Conservation (phyloP, 2,329 filamentous ascomycete species). For the Reticulascus tulasneorum region DNA sequence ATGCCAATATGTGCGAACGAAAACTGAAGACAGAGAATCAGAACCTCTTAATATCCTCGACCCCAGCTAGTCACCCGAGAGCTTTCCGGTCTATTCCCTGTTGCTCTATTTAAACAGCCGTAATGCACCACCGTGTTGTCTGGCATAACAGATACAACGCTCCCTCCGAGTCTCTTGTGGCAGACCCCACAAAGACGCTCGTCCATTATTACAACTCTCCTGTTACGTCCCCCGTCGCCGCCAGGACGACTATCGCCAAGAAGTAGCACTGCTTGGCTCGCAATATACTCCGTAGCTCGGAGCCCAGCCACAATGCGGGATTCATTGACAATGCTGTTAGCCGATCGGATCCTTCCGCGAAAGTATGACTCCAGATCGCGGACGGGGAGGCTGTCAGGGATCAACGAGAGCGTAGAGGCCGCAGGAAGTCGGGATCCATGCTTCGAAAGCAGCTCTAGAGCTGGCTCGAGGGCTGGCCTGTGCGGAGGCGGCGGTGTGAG, state of each 20-base stretch:
- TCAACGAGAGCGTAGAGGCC: constrained; percentile 77
- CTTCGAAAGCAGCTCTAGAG: constrained; percentile 81
- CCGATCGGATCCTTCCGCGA: constrained; percentile 79
- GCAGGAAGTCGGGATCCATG: constrained; percentile 91
- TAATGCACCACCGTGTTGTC: constrained; percentile 81
- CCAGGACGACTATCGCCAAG: constrained; percentile 63
- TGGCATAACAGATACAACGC: constrained; percentile 84
- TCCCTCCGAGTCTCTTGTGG: constrained; percentile 86
- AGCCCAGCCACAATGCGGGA: constrained; percentile 73
- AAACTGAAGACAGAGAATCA: constrained; percentile 6
- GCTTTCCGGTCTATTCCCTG: constrained; percentile 29
- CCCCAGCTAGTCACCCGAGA: constrained; percentile 30
- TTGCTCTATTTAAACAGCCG: constrained; percentile 62
- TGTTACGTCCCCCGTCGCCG: constrained; percentile 50
- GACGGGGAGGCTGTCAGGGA: constrained; percentile 76
- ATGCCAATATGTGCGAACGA: constrained; percentile 15
- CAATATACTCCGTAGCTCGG: constrained; percentile 74
- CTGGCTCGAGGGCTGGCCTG: constrained; percentile 69
- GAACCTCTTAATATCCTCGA: constrained; percentile 24
- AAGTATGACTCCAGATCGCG: constrained; percentile 85
- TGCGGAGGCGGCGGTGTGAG: constrained; percentile 74
- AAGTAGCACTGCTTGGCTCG: constrained; percentile 67
- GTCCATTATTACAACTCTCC: constrained; percentile 76
- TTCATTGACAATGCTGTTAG: constrained; percentile 78
- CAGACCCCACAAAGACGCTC: constrained; percentile 89